Conservation (phyloP, 257 asterid genomes). For the Przewalskia tangutica region DNA sequence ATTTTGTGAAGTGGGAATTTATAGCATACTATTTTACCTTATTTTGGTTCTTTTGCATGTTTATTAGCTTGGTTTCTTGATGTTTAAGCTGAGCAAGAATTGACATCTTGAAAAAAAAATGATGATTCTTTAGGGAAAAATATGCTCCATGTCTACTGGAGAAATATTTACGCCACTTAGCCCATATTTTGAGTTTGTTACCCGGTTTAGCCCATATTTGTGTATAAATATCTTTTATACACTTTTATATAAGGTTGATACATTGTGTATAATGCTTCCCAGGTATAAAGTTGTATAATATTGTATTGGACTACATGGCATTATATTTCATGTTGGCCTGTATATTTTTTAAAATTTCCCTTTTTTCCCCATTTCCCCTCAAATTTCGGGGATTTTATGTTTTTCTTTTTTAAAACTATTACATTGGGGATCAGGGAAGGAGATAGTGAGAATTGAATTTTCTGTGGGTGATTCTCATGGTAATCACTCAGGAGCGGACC, state of each 20-base stretch:
- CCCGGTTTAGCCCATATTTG: too few relatives aligned
- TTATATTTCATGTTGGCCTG: too few relatives aligned
- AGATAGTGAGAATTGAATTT: neutral
- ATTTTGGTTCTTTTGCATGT: neutral
- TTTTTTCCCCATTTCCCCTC: neutral
- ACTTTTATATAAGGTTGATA: too few relatives aligned
- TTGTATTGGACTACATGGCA: too few relatives aligned
- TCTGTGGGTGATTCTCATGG: neutral
- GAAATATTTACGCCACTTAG: too few relatives aligned
- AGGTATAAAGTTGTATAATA: too few relatives aligned
- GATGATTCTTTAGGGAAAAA: neutral
- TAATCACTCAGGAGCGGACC: neutral
- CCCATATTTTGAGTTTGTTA: too few relatives aligned
- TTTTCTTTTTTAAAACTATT: neutral
- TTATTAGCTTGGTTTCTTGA: neutral
- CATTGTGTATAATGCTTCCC: too few relatives aligned
- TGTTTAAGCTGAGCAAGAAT: neutral
- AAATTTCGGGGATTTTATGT: neutral
- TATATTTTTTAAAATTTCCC: too few relatives aligned
- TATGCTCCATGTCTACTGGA: too few relatives aligned
- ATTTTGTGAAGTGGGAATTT: neutral
- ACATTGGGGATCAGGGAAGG: neutral
- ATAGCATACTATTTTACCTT: neutral
- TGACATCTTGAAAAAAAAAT: neutral
- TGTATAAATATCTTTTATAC: too few relatives aligned